Evolutionary conservation across 805 yeast species (phyloP), one percentile per base, ranked within the genome.

Genomic region (Pichia exigua): DNA sequence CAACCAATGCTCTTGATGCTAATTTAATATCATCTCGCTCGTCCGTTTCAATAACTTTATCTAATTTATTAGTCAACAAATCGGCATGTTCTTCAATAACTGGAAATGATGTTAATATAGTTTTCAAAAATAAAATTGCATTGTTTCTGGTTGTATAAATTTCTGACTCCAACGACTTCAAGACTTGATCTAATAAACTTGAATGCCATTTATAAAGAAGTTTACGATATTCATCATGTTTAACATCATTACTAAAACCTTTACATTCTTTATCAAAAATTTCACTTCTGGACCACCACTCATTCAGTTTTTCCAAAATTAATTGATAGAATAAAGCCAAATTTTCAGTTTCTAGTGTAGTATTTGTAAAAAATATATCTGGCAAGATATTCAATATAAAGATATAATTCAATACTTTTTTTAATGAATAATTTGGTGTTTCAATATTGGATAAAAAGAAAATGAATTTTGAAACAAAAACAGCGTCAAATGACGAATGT

Each of bases 401-500:
- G n/a, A 35, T 35, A 35, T 35, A 35, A n/a, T 35, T n/a, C 39
- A 35, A n/a, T 7, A 35, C 20, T 35, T n/a, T 35, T 11, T 11
- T 17, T 35, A 35, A n/a, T 11, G 65, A 58, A 20, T 69, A 69
- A 2, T 73, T 73, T 0, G 65, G 54, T 0, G 70, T 59, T 8
- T 65, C 55, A 24, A 71, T 47, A 0, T 68, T 62, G 50, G 82
- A 79, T 20, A 82, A 59, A 44, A 73, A 68, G 51, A 79, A 74
- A 10, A 89, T 55, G 60, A 90, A 87, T 50, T 74, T 72, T 0
- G 86, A 79, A 38, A 82, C 67, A 62, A 70, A 91, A 0, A 85
- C 72, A 0, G 97, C 95, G 68, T 90, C 97, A 55, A 83, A 78
- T 0, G 95, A 81, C 0, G 97, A 87, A 56, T 85, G 89, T 2